Conservation (phyloP, 2,329 filamentous ascomycete genomes). For the Thielaviopsis populi region DNA sequence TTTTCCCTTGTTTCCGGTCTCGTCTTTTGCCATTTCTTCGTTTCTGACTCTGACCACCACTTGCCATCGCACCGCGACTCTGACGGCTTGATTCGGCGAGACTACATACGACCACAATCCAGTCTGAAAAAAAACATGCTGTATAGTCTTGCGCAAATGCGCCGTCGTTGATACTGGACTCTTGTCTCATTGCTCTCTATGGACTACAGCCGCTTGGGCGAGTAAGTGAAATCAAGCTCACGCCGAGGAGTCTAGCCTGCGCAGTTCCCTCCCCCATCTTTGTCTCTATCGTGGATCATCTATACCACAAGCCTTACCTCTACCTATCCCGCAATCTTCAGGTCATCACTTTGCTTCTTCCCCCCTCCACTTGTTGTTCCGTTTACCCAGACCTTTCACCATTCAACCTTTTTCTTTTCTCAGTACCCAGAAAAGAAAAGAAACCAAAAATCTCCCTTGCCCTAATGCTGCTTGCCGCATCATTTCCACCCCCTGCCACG, state of each 20-base stretch:
- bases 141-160: constrained; percentile 7
- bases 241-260: not conserved
- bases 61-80: not conserved
- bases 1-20: not conserved
- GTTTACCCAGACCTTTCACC: not conserved
- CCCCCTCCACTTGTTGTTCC: not conserved
- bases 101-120: not conserved
- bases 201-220: constrained; percentile 12
- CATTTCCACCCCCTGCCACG: constrained; percentile 1
- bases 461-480: not conserved
- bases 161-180: not conserved
- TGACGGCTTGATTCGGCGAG: not conserved
- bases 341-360: not conserved
- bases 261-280: not conserved
- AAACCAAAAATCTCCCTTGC: not conserved
- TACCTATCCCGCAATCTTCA: not conserved
- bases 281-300: not conserved
- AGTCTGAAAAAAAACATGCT: constrained; percentile 8
- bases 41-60: not conserved
- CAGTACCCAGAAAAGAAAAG: not conserved
- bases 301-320: not conserved
- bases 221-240: constrained; percentile 11
- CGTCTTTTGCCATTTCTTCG: not conserved
- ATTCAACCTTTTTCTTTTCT: not conserved
- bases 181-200: constrained; percentile 8